phyloP scores from a whole-genome alignment of 2,329 filamentous ascomycete genomes.

The Ceratocystis smalleyi region DNA sequence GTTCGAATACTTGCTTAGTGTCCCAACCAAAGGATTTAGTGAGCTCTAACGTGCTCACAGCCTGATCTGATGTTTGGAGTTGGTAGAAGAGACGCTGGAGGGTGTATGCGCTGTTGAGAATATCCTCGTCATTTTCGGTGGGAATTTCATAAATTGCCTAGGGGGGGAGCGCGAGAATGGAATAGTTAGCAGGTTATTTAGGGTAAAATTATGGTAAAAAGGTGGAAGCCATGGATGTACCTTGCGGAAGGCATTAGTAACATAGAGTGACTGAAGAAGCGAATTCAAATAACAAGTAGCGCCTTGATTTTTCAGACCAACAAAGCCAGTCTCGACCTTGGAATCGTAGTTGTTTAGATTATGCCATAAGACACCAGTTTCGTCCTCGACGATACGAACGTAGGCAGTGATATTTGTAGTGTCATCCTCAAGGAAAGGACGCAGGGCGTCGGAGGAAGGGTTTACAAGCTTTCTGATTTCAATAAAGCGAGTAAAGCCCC shows the following conservation, averaged over 20 bases:
- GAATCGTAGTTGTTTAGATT: constrained; percentile 92
- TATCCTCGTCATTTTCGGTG: constrained; percentile 67
- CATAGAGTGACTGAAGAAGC: constrained; percentile 68
- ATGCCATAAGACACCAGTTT: constrained; percentile 80
- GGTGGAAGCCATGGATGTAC: constrained; percentile 27
- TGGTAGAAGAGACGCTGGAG: constrained; percentile 90
- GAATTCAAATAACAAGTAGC: constrained; percentile 84
- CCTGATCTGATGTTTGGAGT: constrained; percentile 67
- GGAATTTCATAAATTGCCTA: constrained; percentile 95
- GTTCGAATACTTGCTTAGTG: constrained; percentile 92
- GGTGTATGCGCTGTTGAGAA: constrained; percentile 80
- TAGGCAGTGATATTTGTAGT: constrained; percentile 68
- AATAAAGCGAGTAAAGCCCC: constrained; percentile 95
- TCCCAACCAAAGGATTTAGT: constrained; percentile 98
- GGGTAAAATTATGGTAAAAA: background rate
- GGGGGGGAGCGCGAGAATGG: background rate
- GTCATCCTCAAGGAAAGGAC: constrained; percentile 65
- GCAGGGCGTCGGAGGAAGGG: constrained; percentile 52
- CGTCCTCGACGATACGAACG: constrained; percentile 67
- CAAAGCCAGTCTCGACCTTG: constrained; percentile 97
- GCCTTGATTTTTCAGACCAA: constrained; percentile 91
- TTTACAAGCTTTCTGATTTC: constrained; percentile 78
- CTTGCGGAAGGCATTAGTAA: constrained; percentile 87
- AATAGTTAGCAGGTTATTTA: background rate
- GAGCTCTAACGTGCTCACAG: constrained; percentile 81